Conservation (phyloP, 2,329 filamentous ascomycete genomes). For the Arachnomyces sp. region DNA sequence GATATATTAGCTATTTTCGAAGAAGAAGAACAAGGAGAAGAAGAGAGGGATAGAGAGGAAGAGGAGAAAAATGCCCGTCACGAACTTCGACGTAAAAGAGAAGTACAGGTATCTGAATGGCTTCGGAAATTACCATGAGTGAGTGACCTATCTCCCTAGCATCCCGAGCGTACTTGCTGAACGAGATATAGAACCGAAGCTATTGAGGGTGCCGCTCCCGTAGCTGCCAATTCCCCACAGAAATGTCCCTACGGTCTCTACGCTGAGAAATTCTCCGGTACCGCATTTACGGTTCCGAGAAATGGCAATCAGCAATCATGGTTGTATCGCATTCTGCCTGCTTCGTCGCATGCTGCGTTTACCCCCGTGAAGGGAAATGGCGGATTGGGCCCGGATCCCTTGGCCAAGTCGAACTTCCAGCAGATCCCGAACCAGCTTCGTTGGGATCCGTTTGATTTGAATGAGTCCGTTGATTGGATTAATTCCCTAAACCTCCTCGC, state of each 20-base stretch:
- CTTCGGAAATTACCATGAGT: constrained; percentile 73
- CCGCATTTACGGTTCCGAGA: constrained; percentile 62
- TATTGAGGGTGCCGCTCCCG: constrained; percentile 62
- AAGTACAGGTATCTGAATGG: constrained; percentile 73
- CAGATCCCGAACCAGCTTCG: constrained; percentile 75
- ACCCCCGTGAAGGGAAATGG: constrained; percentile 39
- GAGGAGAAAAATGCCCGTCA: constrained; percentile 51
- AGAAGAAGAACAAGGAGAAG: too few species aligned
- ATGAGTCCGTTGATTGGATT: constrained; percentile 61
- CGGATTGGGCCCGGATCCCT: constrained; percentile 63
- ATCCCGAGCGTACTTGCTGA: constrained; percentile 4
- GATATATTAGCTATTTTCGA: too few species aligned
- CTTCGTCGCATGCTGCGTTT: constrained; percentile 52
- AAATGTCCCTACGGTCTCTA: constrained; percentile 72
- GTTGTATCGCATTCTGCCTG: constrained; percentile 63
- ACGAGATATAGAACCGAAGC: constrained; percentile 59
- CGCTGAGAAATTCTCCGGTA: constrained; percentile 70
- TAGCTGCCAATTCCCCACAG: constrained; percentile 75
- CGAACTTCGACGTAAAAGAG: constrained; percentile 55
- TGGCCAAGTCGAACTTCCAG: constrained; percentile 50
- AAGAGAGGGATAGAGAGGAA: too few species aligned
- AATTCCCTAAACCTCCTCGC: constrained; percentile 65
- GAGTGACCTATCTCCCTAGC: constrained; percentile 23
- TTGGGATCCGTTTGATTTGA: constrained; percentile 71
- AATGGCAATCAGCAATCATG: constrained; percentile 64